phyloP scores from a whole-genome alignment of 768 basidiomycete genomes.

The Lentinus tigrinus region DNA sequence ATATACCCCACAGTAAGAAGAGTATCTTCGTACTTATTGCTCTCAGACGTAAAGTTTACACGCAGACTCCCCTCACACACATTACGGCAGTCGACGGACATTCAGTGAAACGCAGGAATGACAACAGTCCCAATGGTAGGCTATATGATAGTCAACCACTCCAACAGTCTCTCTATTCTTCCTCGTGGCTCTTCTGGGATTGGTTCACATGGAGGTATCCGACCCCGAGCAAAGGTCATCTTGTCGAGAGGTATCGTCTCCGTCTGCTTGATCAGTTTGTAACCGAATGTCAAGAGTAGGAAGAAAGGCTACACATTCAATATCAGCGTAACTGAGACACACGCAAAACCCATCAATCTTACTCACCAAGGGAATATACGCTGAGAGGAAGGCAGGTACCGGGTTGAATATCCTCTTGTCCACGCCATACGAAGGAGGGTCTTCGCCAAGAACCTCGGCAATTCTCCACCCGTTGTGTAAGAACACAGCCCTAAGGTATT shows the following conservation, averaged over 20 bases:
- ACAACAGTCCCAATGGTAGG: too few species aligned
- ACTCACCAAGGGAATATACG: constrained; percentile 28
- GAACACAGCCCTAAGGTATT: constrained; percentile 22
- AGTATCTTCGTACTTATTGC: too few species aligned
- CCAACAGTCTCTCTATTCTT: constrained; percentile 9
- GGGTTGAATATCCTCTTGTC: constrained; percentile 5
- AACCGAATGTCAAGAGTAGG: constrained; percentile 27
- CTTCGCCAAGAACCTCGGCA: constrained; percentile 14
- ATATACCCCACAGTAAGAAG: too few species aligned
- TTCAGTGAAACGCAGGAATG: too few species aligned
- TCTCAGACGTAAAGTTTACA: too few species aligned
- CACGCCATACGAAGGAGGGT: not conserved
- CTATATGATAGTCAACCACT: constrained; percentile 14
- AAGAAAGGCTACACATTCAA: constrained; percentile 21
- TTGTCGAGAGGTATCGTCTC: constrained; percentile 23
- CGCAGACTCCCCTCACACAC: too few species aligned
- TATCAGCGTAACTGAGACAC: too few species aligned
- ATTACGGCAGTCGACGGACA: too few species aligned
- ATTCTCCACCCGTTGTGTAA: constrained; percentile 25
- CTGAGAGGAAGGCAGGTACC: constrained; percentile 23
- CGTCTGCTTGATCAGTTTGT: constrained; percentile 30
- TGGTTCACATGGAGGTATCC: not conserved
- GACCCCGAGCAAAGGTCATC: constrained; percentile 21
- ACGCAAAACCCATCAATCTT: too few species aligned
- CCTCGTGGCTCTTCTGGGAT: constrained; percentile 1